Conservation (phyloP, 2,329 filamentous ascomycete species). For the Blastomyces percursus region DNA sequence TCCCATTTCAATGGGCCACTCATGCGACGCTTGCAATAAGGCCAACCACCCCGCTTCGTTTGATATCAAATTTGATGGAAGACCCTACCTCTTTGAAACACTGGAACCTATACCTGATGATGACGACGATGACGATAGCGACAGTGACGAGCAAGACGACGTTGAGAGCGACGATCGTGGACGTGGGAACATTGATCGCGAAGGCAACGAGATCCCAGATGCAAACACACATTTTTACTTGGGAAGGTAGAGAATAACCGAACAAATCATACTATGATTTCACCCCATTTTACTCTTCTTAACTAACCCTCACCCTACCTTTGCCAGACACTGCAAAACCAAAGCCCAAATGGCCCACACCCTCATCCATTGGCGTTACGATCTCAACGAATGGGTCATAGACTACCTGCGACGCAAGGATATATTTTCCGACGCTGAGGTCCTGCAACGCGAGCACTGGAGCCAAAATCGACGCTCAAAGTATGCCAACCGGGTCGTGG, state of each 20-base stretch:
- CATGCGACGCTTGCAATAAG: slow-evolving; percentile 62
- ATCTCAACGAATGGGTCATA: slow-evolving; percentile 61
- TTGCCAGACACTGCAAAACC: slow-evolving; percentile 42
- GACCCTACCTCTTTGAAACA: slow-evolving; percentile 54
- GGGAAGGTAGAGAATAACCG: slow-evolving; percentile 35
- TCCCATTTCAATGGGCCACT: slow-evolving; percentile 34
- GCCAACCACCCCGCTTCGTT: slow-evolving; percentile 56
- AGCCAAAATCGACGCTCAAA: slow-evolving; percentile 48
- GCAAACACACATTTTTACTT: slow-evolving; percentile 41
- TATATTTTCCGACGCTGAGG: slow-evolving; percentile 45
- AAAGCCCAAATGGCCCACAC: slow-evolving; percentile 61
- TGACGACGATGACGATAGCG: slow-evolving; percentile 22
- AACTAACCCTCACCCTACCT: not conserved
- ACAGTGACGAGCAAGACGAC: slow-evolving; percentile 29
- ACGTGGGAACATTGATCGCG: slow-evolving; percentile 33
- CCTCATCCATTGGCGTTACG: slow-evolving; percentile 64
- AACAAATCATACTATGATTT: not conserved
- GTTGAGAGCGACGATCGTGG: slow-evolving; percentile 24
- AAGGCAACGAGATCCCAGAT: slow-evolving; percentile 38
- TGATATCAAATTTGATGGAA: slow-evolving; percentile 52
- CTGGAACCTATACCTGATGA: slow-evolving; percentile 50
- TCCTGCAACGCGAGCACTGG: slow-evolving; percentile 52
- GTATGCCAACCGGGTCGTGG: slow-evolving; percentile 53
- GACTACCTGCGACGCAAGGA: slow-evolving; percentile 49
- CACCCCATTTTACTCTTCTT: not conserved